Evolutionary conservation across 1,139 yeast genomes (phyloP).

Genomic region (Pneumocystis murina): DNA sequence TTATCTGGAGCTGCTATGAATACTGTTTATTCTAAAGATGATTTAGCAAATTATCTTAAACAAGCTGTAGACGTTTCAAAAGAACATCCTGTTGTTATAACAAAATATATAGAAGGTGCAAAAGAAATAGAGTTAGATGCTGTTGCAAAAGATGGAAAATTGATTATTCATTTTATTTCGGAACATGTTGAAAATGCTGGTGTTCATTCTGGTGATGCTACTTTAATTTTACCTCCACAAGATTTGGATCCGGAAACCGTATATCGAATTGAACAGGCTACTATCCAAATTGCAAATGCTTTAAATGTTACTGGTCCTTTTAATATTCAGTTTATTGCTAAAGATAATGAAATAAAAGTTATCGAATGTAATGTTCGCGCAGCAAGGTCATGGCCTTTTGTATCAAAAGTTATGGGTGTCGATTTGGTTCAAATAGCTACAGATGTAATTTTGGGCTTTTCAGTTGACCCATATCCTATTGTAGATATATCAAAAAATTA

Average conservation of each 20-base stretch:
- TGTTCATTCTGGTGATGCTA: constrained; percentile 99
- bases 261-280: constrained; percentile 78
- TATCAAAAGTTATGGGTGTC: constrained; percentile 93
- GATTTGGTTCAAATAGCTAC: constrained; percentile 97
- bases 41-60: constrained; percentile 70
- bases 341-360: constrained; percentile 85
- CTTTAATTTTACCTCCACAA: constrained; percentile 93
- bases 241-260: constrained; percentile 88
- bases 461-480: constrained; percentile 77
- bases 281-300: constrained; percentile 92
- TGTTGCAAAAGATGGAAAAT: constrained; percentile 86
- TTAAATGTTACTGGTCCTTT: constrained; percentile 95
- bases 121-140: constrained; percentile 99
- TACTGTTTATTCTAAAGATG: constrained; percentile 82
- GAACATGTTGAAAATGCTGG: constrained; percentile 99
- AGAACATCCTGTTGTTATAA: constrained; percentile 93
- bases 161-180: constrained; percentile 93
- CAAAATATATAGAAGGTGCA: constrained; percentile 93
- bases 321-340: constrained; percentile 90
- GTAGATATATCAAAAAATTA: constrained; percentile 65
- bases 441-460: constrained; percentile 82
- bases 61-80: constrained; percentile 97
- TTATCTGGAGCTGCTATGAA: constrained; percentile 99
- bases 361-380: constrained; percentile 98
- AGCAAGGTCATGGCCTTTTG: constrained; percentile 96